Percentiles rank a stretch among this genome's conserved stretches.
Evolutionary conservation across 257 asterid species (phyloP).

Genomic region (Solanum clarkiae): DNA sequence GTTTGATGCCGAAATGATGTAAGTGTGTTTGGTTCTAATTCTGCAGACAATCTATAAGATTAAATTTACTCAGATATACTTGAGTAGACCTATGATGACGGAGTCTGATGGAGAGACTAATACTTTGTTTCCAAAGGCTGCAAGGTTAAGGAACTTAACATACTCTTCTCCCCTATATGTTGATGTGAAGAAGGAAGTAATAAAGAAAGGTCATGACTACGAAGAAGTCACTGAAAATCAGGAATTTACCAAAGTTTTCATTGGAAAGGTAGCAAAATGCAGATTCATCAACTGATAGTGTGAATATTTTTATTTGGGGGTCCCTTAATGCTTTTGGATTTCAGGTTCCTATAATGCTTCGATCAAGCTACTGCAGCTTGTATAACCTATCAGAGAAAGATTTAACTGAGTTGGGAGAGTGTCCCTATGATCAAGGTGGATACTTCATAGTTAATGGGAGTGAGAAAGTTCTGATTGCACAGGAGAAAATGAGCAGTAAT

Average conservation of each 20-base stretch:
- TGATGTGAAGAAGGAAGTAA: slow-evolving; percentile 77
- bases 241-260: slow-evolving; percentile 90
- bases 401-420: slow-evolving; percentile 96
- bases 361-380: slow-evolving; percentile 90
- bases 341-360: slow-evolving; percentile 94
- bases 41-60: slow-evolving; percentile 86
- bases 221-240: slow-evolving; percentile 97
- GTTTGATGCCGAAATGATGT: background rate
- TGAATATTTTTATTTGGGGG: background rate
- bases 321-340: background rate
- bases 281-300: background rate
- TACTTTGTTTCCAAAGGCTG: slow-evolving; percentile 98
- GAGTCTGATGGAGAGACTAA: slow-evolving; percentile 99
- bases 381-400: slow-evolving; percentile 92
- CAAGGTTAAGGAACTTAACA: slow-evolving; percentile 88
- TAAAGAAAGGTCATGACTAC: slow-evolving; percentile 93
- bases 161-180: slow-evolving; percentile 96
- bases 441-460: slow-evolving; percentile 94
- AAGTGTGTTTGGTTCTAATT: background rate
- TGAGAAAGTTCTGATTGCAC: slow-evolving; percentile 96
- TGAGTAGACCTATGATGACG: slow-evolving; percentile 99
- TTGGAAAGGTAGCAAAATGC: slow-evolving; percentile 62
- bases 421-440: slow-evolving; percentile 97
- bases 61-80: slow-evolving; percentile 83
- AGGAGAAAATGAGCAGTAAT: slow-evolving; percentile 99